Base-by-base conservation (phyloP, 2,329 filamentous ascomycete genomes). In the Epichloe amarillans region DNA sequence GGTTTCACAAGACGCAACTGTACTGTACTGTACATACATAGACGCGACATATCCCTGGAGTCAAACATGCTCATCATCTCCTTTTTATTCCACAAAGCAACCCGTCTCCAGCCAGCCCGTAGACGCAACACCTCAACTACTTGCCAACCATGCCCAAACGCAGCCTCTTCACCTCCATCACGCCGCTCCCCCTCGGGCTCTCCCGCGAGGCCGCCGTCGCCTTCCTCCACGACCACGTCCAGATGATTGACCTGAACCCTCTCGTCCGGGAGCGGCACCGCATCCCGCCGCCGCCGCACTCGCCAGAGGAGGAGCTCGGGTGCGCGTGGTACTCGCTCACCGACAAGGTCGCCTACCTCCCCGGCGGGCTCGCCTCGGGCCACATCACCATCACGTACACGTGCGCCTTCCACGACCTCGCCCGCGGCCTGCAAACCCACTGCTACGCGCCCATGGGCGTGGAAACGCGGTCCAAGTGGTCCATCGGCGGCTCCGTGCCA, bases 191-290 rank as follows among this genome's bases (percentile, higher is more conserved):
- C 89, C 8, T 58, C 2, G 72, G 73, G 57, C 77, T 93, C 56
- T 73, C 80, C 46, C 79, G 87, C 50, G 75, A 84, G 57, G 75
- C 79, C n/a, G 86, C 87, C 41, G 64, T 94, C 55, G 74, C 79
- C 50, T 86, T 87, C 57, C 80, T 95, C 35, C 86, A 88, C 65
- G 76, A 84, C 65, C 88, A 94, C 67, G 65, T 75, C 47, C 82
- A 82, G 58, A 94, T 95, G 83, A 94, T 95, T 61, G 84, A 91
- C 62, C 72, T 95, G 52, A 95, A 94, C 65, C 88, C 88, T 1
- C 74, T 94, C 46, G 84, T 95, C 50, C 80, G 84, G 55, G 81
- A 85, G 54, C 78, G 86, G 52, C 76, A 82, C 57, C 74, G 73
- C 35, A 87, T 87, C 66, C 74, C 77, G 45, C 75, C 86, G 2